phyloP scores from a whole-genome alignment of 192 early-diverging fungal species.

The Rhizoclosmatium sp. region DNA sequence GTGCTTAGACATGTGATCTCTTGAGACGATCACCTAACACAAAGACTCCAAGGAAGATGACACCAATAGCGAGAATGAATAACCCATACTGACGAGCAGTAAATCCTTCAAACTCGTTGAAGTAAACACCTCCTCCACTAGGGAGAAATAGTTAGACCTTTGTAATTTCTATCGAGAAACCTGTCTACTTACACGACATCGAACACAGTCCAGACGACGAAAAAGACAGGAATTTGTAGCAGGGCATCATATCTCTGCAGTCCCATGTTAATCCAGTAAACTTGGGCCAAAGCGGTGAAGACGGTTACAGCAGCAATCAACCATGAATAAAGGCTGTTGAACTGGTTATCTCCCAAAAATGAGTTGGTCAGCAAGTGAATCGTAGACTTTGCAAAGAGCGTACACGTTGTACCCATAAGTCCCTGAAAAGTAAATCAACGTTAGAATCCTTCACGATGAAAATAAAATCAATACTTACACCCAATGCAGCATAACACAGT shows the following conservation, averaged over 20 bases:
- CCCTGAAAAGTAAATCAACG: conserved; percentile 47
- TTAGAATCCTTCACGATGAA: neutral
- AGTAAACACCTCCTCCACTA: conserved; percentile 79
- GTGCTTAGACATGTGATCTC: conserved; percentile 24
- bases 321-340: conserved; percentile 69
- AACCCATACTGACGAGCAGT: conserved; percentile 68
- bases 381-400: conserved; percentile 78
- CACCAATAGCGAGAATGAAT: conserved; percentile 71
- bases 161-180: neutral
- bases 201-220: conserved; percentile 81
- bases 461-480: conserved; percentile 46
- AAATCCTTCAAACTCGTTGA: conserved; percentile 75
- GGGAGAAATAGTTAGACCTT: neutral
- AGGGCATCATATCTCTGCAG: conserved; percentile 81
- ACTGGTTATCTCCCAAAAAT: conserved; percentile 78
- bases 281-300: conserved; percentile 78
- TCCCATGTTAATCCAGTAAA: conserved; percentile 88
- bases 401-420: conserved; percentile 79
- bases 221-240: conserved; percentile 84
- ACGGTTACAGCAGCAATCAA: conserved; percentile 74
- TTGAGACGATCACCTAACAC: conserved; percentile 70
- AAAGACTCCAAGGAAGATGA: conserved; percentile 79
- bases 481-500: conserved; percentile 75
- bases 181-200: conserved; percentile 65
- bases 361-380: conserved; percentile 74